Evolutionary conservation across 257 asterid species (phyloP).

Genomic region (Vinca minor): DNA sequence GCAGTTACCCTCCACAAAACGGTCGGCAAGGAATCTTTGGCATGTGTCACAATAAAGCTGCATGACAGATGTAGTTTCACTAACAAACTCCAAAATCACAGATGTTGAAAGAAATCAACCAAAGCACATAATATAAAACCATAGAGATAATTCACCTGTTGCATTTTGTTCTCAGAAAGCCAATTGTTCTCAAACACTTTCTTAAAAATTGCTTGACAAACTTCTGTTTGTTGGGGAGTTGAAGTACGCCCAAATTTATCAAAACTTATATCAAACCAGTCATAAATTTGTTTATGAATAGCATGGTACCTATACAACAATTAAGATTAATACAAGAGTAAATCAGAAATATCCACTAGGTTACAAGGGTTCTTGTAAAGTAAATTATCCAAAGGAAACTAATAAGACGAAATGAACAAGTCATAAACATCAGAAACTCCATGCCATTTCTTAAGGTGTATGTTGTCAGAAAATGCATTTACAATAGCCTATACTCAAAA

Average conservation of each 20-base stretch:
- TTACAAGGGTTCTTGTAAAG: too few relatives aligned
- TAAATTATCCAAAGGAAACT: neutral
- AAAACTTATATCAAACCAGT: constrained; percentile 79
- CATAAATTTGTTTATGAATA: constrained; percentile 65
- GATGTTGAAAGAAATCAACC: neutral
- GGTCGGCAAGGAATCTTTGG: constrained; percentile 71
- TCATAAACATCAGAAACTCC: neutral
- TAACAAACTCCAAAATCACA: constrained; percentile 9
- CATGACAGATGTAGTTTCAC: constrained; percentile 12
- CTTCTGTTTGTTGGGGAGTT: constrained; percentile 77
- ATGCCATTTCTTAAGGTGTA: neutral
- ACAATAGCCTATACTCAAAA: neutral
- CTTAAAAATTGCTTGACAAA: constrained; percentile 78
- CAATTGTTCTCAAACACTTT: constrained; percentile 60
- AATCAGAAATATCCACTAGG: neutral
- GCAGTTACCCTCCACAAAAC: constrained; percentile 82
- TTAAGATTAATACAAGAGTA: neutral
- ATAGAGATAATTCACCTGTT: constrained; percentile 45
- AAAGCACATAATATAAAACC: neutral
- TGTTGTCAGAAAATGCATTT: neutral
- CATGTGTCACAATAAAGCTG: constrained; percentile 80
- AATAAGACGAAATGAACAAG: neutral
- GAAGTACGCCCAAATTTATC: constrained; percentile 95
- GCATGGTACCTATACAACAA: constrained; percentile 58
- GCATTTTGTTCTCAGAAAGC: constrained; percentile 75